Evolutionary conservation across 345 rosid species (phyloP).

Genomic region (Chamaenerion angustifolium): DNA sequence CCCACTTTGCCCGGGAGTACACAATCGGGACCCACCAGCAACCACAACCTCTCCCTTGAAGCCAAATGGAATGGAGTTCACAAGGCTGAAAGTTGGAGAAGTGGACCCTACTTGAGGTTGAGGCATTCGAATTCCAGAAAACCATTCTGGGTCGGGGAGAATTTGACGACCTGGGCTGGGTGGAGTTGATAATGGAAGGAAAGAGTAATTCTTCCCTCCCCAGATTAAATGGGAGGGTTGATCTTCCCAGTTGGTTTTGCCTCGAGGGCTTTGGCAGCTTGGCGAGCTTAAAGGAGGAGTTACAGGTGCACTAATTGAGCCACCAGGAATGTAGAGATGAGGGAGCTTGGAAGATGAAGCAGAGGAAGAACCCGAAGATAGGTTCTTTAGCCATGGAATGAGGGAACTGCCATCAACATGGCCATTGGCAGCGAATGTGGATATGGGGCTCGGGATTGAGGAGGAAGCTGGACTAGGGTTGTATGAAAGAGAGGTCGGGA

Average conservation of each 20-base stretch:
- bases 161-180: constrained; percentile 77
- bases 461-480: constrained; percentile 83
- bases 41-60: constrained; percentile 46
- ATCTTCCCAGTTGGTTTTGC: constrained; percentile 51
- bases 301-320: constrained; percentile 98
- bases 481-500: constrained; percentile 68
- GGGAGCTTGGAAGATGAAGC: constrained; percentile 66
- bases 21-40: constrained; percentile 66
- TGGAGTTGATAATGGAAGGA: constrained; percentile 78
- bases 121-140: constrained; percentile 61
- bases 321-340: constrained; percentile 56
- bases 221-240: constrained; percentile 38
- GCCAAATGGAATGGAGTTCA: constrained; percentile 65
- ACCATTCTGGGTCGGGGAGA: constrained; percentile 78
- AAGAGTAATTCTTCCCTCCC: constrained; percentile 34
- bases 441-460: constrained; percentile 76
- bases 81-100: constrained; percentile 88
- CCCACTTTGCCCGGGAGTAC: constrained; percentile 97
- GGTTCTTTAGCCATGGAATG: constrained; percentile 89
- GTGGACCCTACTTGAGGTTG: constrained; percentile 68
- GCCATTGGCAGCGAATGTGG: constrained; percentile 43
- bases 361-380: constrained; percentile 81
- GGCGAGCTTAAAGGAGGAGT: constrained; percentile 99
- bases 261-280: constrained; percentile 62
- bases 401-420: constrained; percentile 63